Evolutionary conservation across 1,139 yeast species (phyloP), one percentile per base, ranked within the genome.

Genomic region (Suhomyces choctaworum): DNA sequence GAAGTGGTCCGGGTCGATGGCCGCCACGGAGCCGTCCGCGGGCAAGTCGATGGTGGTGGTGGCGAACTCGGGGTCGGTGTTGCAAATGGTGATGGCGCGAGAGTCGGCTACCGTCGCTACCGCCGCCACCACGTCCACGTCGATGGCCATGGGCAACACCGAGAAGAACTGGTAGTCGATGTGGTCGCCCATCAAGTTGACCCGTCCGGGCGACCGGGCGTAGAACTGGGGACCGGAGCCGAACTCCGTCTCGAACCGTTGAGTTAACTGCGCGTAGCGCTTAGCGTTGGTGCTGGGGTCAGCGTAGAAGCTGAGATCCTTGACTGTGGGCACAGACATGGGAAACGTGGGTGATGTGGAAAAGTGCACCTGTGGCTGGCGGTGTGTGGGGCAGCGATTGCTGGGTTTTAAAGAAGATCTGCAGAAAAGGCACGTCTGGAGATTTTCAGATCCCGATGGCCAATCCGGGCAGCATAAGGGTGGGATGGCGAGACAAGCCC

Each of bases 111-210:
- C 47, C 5, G 57, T 45, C 16, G 58, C 51, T 11, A 76, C 80
- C 11, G 82, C 87, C 47, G 76, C 74, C 32, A 80, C 60, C 44
- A 82, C 76, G 51, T 82, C 89, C 13, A 68, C 72, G 37, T 79
- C 83, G 31, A 82, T 78, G 7, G 90, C 88, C 82, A 82, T 76
- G n/a, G 90, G 90, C 48, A 82, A 66, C 11, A 80, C 85, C 3
- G 86, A 72, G 52, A 79, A 82, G 52, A 73, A 72, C 42, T 79
- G 76, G 54, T 82, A 82, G 60, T 82, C 90, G 39, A 82, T 77
- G 53, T 82, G 90, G 46, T 82, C 90, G 25, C 90, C 90, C 42
- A 82, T 80, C 44, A 82, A 62, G 55, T 82, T 82, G 40, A 82
- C 90, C 50, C 90, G 64, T 25, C 90, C 90, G 4, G 90, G 90